A percentile compares a stretch with the other conserved stretches of the same genome.
Conservation (phyloP, 176 grass and related monocot species). For the Pharus latifolius region DNA sequence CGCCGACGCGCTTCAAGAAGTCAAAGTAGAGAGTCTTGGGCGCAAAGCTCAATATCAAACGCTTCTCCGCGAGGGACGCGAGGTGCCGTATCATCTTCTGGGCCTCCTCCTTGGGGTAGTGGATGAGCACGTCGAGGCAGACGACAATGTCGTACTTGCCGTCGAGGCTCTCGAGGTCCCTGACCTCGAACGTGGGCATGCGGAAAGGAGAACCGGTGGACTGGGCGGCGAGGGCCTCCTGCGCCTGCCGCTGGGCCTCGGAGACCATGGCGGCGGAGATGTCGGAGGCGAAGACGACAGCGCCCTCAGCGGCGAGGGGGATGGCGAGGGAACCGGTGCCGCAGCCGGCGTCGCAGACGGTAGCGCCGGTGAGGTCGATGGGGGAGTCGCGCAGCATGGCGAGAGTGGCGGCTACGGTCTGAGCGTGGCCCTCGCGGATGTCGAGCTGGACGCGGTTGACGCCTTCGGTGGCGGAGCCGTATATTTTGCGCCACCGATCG, state of each 20-base stretch:
- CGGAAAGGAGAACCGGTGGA: conserved; percentile 3
- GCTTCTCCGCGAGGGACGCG: conserved; percentile 65
- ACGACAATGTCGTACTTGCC: conserved; percentile 66
- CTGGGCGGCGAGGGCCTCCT: background rate
- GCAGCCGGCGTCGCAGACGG: conserved; percentile 86
- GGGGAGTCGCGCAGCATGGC: conserved; percentile 58
- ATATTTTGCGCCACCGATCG: conserved; percentile 88
- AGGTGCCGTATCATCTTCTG: conserved; percentile 75
- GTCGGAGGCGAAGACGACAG: conserved; percentile 58
- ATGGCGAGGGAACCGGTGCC: conserved; percentile 72
- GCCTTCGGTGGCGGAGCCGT: conserved; percentile 53
- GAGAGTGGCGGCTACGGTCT: conserved; percentile 59
- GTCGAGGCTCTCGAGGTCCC: conserved; percentile 52
- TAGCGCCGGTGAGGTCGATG: conserved; percentile 29
- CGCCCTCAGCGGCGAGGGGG: conserved; percentile 58
- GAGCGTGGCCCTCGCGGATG: conserved; percentile 77
- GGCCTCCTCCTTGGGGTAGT: conserved; percentile 80
- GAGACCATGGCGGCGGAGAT: conserved; percentile 79
- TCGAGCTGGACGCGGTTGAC: conserved; percentile 97
- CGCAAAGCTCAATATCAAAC: conserved; percentile 80
- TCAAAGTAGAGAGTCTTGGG: conserved; percentile 74
- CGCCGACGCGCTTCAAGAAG: conserved; percentile 76
- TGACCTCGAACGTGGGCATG: conserved; percentile 68
- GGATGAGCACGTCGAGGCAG: conserved; percentile 92
- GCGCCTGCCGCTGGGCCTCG: conserved; percentile 58